Evolutionary conservation across 2,329 filamentous ascomycete species (phyloP).

Genomic region (Colletotrichum zoysiae): DNA sequence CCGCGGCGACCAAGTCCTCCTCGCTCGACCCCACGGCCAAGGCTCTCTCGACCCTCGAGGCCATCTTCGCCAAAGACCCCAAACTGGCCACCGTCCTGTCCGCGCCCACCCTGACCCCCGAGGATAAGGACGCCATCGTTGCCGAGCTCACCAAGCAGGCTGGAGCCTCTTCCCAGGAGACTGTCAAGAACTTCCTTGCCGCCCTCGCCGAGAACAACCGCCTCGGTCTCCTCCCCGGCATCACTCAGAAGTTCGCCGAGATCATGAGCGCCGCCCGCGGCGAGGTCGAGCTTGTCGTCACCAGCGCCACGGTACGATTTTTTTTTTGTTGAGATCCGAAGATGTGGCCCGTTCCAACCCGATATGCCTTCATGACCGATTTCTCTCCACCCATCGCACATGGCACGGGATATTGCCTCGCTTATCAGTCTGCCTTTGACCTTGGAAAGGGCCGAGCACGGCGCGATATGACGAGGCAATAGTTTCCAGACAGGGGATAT

Average conservation of each 20-base stretch:
- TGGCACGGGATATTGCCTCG: not conserved
- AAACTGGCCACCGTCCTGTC: slow-evolving; percentile 83
- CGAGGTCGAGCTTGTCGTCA: slow-evolving; percentile 94
- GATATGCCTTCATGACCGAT: not conserved
- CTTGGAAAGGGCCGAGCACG: not conserved
- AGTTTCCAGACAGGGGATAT: not conserved
- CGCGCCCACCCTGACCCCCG: slow-evolving; percentile 81
- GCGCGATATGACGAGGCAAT: not conserved
- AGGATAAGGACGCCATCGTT: slow-evolving; percentile 89
- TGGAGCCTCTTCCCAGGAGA: slow-evolving; percentile 77
- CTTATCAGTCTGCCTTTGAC: not conserved
- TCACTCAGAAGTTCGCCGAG: slow-evolving; percentile 87
- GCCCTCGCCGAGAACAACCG: slow-evolving; percentile 98
- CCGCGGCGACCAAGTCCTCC: slow-evolving; percentile 89
- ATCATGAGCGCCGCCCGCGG: slow-evolving; percentile 91
- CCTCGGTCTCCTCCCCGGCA: slow-evolving; percentile 82
- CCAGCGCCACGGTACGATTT: slow-evolving; percentile 83
- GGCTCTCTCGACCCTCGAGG: slow-evolving; percentile 78
- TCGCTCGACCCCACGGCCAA: slow-evolving; percentile 87
- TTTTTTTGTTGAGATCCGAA: not conserved
- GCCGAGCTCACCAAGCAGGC: slow-evolving; percentile 88
- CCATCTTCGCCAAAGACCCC: slow-evolving; percentile 82
- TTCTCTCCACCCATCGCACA: not conserved
- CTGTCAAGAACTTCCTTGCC: slow-evolving; percentile 92
- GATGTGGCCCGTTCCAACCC: not conserved